Conservation (phyloP, 352 stramenopile species). For the Phytopythium sindhum region DNA sequence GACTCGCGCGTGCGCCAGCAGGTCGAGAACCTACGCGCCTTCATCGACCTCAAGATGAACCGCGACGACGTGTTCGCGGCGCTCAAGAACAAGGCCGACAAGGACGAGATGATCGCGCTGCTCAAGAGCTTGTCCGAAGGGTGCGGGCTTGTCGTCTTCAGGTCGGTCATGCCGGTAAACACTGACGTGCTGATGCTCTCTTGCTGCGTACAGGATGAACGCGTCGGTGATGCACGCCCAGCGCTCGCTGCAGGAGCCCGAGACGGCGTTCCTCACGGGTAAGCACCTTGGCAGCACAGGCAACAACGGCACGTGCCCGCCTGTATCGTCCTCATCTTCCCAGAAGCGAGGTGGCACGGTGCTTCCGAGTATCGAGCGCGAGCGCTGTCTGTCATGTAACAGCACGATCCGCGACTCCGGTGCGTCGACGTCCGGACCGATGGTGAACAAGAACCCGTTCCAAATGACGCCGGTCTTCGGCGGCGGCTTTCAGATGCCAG, state of each 20-base stretch:
- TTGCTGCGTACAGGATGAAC: constrained; percentile 49
- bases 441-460: constrained; percentile 64
- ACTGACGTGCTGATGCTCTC: not conserved
- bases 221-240: constrained; percentile 73
- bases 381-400: constrained; percentile 79
- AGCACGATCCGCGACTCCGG: constrained; percentile 51
- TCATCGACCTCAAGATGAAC: constrained; percentile 90
- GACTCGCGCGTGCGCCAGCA: constrained; percentile 83
- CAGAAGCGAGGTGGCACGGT: constrained; percentile 45
- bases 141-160: constrained; percentile 1
- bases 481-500: constrained; percentile 61
- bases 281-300: constrained; percentile 38
- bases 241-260: constrained; percentile 51
- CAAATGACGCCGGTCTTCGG: constrained; percentile 65
- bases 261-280: constrained; percentile 70
- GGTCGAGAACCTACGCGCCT: constrained; percentile 80
- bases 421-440: constrained; percentile 11
- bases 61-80: constrained; percentile 80
- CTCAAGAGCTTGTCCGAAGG: constrained; percentile 76
- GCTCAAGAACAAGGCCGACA: constrained; percentile 83
- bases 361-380: constrained; percentile 73
- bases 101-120: constrained; percentile 78
- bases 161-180: not conserved
- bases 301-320: not conserved
- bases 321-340: not conserved